phyloP scores from a whole-genome alignment of 208 protist genomes.

The Wallacemonas sp. region DNA sequence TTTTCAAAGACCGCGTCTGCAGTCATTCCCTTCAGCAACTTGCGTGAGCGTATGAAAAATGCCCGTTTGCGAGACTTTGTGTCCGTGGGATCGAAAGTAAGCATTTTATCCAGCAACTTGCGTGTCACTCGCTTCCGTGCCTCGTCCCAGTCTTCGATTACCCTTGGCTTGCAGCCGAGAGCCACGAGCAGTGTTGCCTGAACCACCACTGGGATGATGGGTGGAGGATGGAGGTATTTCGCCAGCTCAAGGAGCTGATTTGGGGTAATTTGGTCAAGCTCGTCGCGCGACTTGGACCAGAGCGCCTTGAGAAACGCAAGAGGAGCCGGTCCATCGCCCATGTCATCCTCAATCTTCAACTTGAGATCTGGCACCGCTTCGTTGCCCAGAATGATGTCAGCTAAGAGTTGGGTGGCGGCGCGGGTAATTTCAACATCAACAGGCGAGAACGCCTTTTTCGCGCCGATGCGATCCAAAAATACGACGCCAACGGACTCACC shows the following conservation, averaged over 20 bases:
- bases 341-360: constrained; percentile 52
- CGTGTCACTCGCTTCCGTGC: constrained; percentile 42
- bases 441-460: constrained; percentile 35
- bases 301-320: constrained; percentile 54
- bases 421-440: constrained; percentile 45
- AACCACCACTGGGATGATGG: constrained; percentile 49
- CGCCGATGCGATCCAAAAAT: constrained; percentile 47
- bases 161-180: constrained; percentile 53
- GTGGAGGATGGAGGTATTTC: constrained; percentile 55
- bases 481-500: constrained; percentile 36
- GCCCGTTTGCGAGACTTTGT: constrained; percentile 28
- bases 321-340: constrained; percentile 15
- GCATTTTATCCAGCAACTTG: constrained; percentile 52
- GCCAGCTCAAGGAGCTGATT: constrained; percentile 58
- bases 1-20: constrained; percentile 56
- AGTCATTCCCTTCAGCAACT: constrained; percentile 52
- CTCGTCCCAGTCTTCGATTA: constrained; percentile 49
- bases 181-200: constrained; percentile 48
- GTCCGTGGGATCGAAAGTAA: constrained; percentile 52
- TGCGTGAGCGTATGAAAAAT: constrained; percentile 53
- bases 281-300: constrained; percentile 34
- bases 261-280: constrained; percentile 38
- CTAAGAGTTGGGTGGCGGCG: constrained; percentile 34
- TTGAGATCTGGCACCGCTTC: constrained; percentile 6
- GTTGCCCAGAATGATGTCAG: constrained; percentile 38